These are phyloP conservation scores for Capsella rubella DNA, from an alignment of 441 rosid genomes.

Conservation along the genomic window DNA sequence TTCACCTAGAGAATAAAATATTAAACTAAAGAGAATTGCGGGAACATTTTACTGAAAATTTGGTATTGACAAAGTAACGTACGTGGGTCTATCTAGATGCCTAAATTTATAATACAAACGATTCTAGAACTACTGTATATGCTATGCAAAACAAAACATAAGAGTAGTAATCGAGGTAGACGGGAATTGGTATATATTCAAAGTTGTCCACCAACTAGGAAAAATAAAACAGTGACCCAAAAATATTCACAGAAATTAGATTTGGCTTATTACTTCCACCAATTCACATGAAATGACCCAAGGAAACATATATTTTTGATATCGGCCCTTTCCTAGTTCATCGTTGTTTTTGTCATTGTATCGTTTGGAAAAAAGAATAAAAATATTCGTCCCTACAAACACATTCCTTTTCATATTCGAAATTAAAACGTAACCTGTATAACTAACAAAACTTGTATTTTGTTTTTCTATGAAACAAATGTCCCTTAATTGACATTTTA, in stretches of 20 bases:
- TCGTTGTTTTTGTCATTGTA: slow-evolving; percentile 30
- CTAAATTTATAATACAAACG: slow-evolving; percentile 5
- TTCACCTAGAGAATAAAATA: slow-evolving; percentile 11
- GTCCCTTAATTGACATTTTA: too few species aligned
- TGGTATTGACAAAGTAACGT: slow-evolving; percentile 32
- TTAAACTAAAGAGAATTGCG: not conserved
- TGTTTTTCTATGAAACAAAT: too few species aligned
- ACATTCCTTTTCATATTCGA: not conserved
- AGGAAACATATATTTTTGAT: not conserved
- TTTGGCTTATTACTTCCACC: slow-evolving; percentile 11
- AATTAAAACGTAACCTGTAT: slow-evolving; percentile 10
- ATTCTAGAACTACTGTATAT: not conserved
- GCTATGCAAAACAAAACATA: not conserved
- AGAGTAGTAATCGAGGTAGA: slow-evolving; percentile 22
- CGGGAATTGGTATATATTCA: slow-evolving; percentile 37
- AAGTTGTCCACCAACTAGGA: slow-evolving; percentile 43
- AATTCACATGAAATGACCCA: slow-evolving; percentile 2
- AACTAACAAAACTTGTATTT: slow-evolving; percentile 5
- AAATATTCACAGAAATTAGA: not conserved
- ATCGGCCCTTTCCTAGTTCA: slow-evolving; percentile 14
- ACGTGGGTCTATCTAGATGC: slow-evolving; percentile 20
- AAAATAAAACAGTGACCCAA: not conserved
- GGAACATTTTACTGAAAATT: slow-evolving; percentile 27
- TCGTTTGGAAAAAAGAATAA: not conserved
- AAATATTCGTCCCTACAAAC: slow-evolving; percentile 17